Conservation (phyloP, 345 rosid genomes). For the Cardamine chenopodiifolia region DNA sequence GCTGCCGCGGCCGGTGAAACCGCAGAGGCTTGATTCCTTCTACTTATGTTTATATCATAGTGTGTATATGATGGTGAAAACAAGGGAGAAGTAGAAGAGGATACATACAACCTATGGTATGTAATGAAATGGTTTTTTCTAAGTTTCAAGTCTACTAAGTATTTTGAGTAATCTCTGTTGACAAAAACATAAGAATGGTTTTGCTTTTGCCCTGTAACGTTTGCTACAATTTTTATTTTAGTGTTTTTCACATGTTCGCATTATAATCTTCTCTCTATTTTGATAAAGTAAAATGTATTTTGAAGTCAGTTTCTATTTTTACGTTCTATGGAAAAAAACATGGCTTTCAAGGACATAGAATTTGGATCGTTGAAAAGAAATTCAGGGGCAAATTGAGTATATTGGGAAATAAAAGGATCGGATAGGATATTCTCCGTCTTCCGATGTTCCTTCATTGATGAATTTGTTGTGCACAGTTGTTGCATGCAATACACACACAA, state of each 20-base stretch:
- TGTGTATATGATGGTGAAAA: conserved; percentile 36
- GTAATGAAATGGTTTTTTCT: background rate
- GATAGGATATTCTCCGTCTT: background rate
- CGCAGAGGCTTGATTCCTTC: conserved; percentile 48
- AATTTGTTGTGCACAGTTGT: too few relatives aligned
- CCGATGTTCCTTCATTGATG: too few relatives aligned
- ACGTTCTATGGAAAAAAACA: background rate
- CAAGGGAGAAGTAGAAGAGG: conserved; percentile 16
- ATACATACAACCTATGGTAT: conserved; percentile 5
- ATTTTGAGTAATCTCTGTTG: conserved; percentile 35
- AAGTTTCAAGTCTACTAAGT: conserved; percentile 8
- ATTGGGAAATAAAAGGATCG: background rate
- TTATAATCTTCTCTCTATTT: background rate
- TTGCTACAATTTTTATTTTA: conserved; percentile 2
- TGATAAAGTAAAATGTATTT: background rate
- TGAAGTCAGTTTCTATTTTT: too few relatives aligned
- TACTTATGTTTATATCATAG: conserved; percentile 25
- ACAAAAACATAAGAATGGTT: conserved; percentile 14
- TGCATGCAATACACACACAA: too few relatives aligned
- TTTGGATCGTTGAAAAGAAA: background rate
- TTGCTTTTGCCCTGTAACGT: conserved; percentile 1
- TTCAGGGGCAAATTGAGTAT: too few relatives aligned
- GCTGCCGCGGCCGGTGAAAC: conserved; percentile 50
- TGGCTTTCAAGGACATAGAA: background rate
- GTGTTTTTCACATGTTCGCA: background rate